Conservation (phyloP, 2,329 filamentous ascomycete genomes). For the Trichoderma sp. region DNA sequence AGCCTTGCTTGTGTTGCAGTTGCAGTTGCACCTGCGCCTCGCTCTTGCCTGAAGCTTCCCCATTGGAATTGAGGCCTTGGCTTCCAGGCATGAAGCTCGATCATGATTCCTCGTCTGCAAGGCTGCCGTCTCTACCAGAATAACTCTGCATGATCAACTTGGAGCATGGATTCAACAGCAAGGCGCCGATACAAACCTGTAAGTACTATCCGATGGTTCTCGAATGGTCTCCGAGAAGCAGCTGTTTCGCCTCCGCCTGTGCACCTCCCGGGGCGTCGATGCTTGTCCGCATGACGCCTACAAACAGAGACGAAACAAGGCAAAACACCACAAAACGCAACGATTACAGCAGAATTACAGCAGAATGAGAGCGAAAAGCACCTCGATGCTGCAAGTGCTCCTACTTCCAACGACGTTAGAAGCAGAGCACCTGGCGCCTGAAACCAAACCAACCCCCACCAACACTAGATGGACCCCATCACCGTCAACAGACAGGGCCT, state of each 20-base stretch:
- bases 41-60: no score
- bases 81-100: neutral
- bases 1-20: constrained; percentile 8
- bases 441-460: constrained; percentile 16
- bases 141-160: neutral
- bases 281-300: neutral
- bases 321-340: no score
- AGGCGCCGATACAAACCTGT: neutral
- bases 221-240: neutral
- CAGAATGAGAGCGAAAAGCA: neutral
- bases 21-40: no score
- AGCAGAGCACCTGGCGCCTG: constrained; percentile 15
- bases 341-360: neutral
- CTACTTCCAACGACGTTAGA: neutral
- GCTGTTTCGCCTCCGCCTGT: neutral
- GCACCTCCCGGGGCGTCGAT: neutral
- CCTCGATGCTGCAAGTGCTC: no score
- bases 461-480: constrained; percentile 11
- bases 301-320: no score
- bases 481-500: constrained; percentile 6
- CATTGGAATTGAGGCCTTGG: neutral
- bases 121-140: neutral
- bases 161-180: neutral
- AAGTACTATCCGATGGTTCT: neutral
- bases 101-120: neutral